A percentile compares a stretch with the other conserved stretches of the same genome.
These are phyloP conservation scores for Fistulifera solaris DNA, from an alignment of 108 stramenopile genomes.

Conservation along the genomic window DNA sequence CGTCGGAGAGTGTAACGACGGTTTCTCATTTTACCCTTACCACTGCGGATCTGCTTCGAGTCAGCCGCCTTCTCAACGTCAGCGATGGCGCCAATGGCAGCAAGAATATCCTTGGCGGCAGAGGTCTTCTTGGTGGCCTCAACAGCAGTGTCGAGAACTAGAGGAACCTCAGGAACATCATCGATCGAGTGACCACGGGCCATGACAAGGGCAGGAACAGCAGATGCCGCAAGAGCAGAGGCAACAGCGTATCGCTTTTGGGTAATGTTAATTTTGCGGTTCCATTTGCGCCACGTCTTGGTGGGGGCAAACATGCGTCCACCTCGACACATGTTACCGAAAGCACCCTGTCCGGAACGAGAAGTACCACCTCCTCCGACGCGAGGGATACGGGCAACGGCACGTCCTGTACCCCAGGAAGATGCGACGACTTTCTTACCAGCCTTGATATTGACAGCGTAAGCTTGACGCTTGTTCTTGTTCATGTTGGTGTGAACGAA, in stretches of 20 bases:
- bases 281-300: constrained; percentile 99
- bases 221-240: constrained; percentile 95
- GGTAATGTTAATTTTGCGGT: constrained; percentile 92
- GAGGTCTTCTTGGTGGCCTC: constrained; percentile 87
- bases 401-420: constrained; percentile 99
- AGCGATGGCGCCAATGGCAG: constrained; percentile 81
- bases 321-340: constrained; percentile 97
- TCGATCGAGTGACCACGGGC: constrained; percentile 97
- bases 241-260: constrained; percentile 96
- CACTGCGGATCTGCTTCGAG: constrained; percentile 93
- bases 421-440: constrained; percentile 92
- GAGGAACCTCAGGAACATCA: constrained; percentile 95
- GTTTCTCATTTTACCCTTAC: constrained; percentile 99
- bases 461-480: constrained; percentile 99
- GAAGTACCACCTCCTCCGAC: constrained; percentile 98
- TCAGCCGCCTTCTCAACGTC: constrained; percentile 95
- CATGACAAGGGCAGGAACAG: constrained; percentile 96
- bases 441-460: constrained; percentile 91
- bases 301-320: constrained; percentile 99
- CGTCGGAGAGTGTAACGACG: constrained; percentile 93
- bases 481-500: constrained; percentile 99
- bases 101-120: constrained; percentile 86
- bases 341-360: constrained; percentile 98
- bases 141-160: constrained; percentile 82
- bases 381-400: constrained; percentile 99